Percentiles rank a stretch among this genome's conserved stretches.
phyloP scores from a whole-genome alignment of 257 asterid species.

The Misopates orontium region DNA sequence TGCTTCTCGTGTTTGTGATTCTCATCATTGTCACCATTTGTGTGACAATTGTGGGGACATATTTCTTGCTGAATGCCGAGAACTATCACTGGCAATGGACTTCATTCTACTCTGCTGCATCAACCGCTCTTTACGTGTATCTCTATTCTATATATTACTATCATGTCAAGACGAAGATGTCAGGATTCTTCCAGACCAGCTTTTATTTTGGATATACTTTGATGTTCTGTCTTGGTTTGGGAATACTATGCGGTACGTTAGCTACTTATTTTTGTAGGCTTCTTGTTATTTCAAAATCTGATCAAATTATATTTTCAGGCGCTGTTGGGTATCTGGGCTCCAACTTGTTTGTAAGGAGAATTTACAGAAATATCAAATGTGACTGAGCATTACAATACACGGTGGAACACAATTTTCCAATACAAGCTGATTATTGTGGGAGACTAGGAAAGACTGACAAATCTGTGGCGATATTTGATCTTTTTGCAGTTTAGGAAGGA shows the following conservation, averaged over 20 bases:
- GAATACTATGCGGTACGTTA: conserved; percentile 73
- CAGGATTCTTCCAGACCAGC: conserved; percentile 89
- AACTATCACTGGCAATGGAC: conserved; percentile 93
- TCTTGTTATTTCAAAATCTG: neutral
- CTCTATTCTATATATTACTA: conserved; percentile 74
- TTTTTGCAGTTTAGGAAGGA: conserved; percentile 24
- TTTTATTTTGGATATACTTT: conserved; percentile 80
- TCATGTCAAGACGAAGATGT: conserved; percentile 75
- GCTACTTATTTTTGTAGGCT: too few relatives aligned
- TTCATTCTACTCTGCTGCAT: conserved; percentile 79
- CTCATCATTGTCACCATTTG: conserved; percentile 81
- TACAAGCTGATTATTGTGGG: conserved; percentile 9
- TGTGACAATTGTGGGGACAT: conserved; percentile 85
- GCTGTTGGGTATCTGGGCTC: conserved; percentile 56
- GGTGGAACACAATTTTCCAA: conserved; percentile 11
- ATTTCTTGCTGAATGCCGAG: conserved; percentile 86
- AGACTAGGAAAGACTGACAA: conserved; percentile 19
- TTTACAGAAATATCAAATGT: conserved; percentile 54
- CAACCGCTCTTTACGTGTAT: conserved; percentile 74
- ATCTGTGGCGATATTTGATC: conserved; percentile 13
- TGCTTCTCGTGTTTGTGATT: conserved; percentile 79
- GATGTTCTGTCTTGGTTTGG: conserved; percentile 83
- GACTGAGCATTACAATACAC: conserved; percentile 29
- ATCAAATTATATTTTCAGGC: conserved; percentile 33
- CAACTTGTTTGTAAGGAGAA: conserved; percentile 46